phyloP scores from a whole-genome alignment of 371 early-diverging fungal species.

The Mucor indicus region DNA sequence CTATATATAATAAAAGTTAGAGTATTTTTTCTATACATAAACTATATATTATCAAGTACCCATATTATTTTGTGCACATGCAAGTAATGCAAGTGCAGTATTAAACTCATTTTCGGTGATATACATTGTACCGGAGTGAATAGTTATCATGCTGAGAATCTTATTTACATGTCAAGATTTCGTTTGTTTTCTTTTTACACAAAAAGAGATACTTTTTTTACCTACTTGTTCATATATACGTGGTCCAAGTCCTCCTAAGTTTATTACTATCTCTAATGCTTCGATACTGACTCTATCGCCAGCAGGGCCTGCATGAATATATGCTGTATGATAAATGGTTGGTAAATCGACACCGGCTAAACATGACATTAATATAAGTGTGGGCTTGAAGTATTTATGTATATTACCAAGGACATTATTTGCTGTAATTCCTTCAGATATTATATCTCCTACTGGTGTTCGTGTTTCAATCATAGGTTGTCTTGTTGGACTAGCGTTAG shows the following conservation, averaged over 20 bases:
- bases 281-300: slow-evolving; percentile 50
- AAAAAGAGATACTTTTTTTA: too few species aligned
- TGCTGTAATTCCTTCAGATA: slow-evolving; percentile 21
- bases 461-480: slow-evolving; percentile 8
- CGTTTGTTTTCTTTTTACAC: too few species aligned
- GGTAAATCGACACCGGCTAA: slow-evolving; percentile 57
- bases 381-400: neutral
- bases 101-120: slow-evolving; percentile 69
- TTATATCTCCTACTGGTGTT: slow-evolving; percentile 11
- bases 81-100: slow-evolving; percentile 66
- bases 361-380: slow-evolving; percentile 2
- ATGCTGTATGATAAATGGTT: slow-evolving; percentile 56
- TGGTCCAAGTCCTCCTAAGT: slow-evolving; percentile 49
- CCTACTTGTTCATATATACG: slow-evolving; percentile 54
- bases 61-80: slow-evolving; percentile 80
- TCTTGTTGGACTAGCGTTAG: slow-evolving; percentile 13
- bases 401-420: slow-evolving; percentile 23
- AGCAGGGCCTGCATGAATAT: slow-evolving; percentile 47
- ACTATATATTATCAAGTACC: slow-evolving; percentile 27
- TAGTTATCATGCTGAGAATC: too few species aligned
- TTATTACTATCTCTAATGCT: slow-evolving; percentile 50
- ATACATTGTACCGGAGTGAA: slow-evolving; percentile 49
- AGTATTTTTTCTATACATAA: neutral
- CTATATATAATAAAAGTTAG: slow-evolving; percentile 3
- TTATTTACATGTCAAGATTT: too few species aligned